phyloP scores from a whole-genome alignment of 2,329 filamentous ascomycete species.

The Cladosporium austrohemisphaericum region DNA sequence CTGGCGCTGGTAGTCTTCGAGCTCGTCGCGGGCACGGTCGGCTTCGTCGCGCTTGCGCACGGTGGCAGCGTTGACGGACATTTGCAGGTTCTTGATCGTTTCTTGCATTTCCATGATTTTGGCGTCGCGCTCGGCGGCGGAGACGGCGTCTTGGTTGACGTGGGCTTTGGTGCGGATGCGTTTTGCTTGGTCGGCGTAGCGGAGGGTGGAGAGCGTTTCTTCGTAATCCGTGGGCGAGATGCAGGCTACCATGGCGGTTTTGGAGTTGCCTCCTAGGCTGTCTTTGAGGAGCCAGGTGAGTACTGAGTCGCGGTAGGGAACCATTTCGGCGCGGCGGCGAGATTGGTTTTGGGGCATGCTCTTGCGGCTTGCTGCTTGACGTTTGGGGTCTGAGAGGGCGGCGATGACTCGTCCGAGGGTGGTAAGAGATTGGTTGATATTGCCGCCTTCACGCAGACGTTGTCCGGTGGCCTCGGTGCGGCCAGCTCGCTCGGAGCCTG shows the following conservation, averaged over 20 bases:
- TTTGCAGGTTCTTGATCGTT: slow-evolving; percentile 81
- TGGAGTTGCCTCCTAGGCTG: slow-evolving; percentile 91
- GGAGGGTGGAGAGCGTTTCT: slow-evolving; percentile 90
- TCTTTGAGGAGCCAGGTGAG: slow-evolving; percentile 88
- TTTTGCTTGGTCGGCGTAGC: slow-evolving; percentile 97
- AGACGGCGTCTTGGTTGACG: slow-evolving; percentile 93
- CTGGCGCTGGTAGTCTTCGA: slow-evolving; percentile 92
- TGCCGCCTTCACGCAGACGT: slow-evolving; percentile 86
- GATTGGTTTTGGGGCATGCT: slow-evolving; percentile 38
- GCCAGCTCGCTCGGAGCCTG: slow-evolving; percentile 91
- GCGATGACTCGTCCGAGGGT: slow-evolving; percentile 95
- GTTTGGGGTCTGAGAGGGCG: slow-evolving; percentile 70
- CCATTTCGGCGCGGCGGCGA: slow-evolving; percentile 54
- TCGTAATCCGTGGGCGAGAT: slow-evolving; percentile 95
- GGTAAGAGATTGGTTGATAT: slow-evolving; percentile 98
- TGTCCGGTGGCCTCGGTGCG: slow-evolving; percentile 91
- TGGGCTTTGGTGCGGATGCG: slow-evolving; percentile 90
- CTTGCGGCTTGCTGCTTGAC: slow-evolving; percentile 41
- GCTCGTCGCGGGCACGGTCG: slow-evolving; percentile 71
- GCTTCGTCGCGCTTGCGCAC: slow-evolving; percentile 69
- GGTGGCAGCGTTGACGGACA: slow-evolving; percentile 58
- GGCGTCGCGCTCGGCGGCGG: slow-evolving; percentile 86
- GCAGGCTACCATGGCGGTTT: slow-evolving; percentile 98
- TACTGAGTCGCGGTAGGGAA: slow-evolving; percentile 90
- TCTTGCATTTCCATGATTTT: slow-evolving; percentile 94